Evolutionary conservation across 495 filamentous ascomycete species (phyloP).

Genomic region (Glutinoglossum americanum): DNA sequence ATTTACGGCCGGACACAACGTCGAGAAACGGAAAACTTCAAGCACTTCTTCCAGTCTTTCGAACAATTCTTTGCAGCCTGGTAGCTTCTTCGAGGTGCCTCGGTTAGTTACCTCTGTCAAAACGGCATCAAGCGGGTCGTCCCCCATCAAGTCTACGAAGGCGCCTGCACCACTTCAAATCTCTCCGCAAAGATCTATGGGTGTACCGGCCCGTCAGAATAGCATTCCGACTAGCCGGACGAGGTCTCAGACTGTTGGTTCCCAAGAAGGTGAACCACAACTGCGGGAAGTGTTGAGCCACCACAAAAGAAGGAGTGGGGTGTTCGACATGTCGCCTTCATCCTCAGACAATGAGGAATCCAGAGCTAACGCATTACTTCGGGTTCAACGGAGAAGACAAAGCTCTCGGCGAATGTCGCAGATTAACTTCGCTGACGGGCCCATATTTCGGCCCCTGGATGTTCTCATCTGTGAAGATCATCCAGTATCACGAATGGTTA

Average conservation of each 20-base stretch:
- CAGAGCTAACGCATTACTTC: slow-evolving; percentile 72
- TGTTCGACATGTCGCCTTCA: slow-evolving; percentile 90
- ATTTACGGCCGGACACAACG: slow-evolving; percentile 62
- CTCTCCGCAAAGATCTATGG: slow-evolving; percentile 27
- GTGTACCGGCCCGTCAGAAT: slow-evolving; percentile 24
- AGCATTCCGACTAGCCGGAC: slow-evolving; percentile 38
- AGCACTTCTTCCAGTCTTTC: slow-evolving; percentile 72
- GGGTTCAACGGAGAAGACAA: slow-evolving; percentile 78
- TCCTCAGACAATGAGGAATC: slow-evolving; percentile 95
- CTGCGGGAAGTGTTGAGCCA: slow-evolving; percentile 52
- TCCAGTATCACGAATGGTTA: slow-evolving; percentile 87
- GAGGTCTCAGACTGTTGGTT: slow-evolving; percentile 82
- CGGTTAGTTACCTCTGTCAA: slow-evolving; percentile 35
- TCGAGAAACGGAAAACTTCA: slow-evolving; percentile 57
- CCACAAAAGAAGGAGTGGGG: slow-evolving; percentile 77
- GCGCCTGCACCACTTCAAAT: slow-evolving; percentile 26
- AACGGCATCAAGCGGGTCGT: slow-evolving; percentile 44
- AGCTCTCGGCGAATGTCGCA: slow-evolving; percentile 83
- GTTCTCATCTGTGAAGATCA: slow-evolving; percentile 96
- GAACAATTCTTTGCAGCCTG: slow-evolving; percentile 47
- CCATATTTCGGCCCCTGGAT: slow-evolving; percentile 74
- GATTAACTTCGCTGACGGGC: slow-evolving; percentile 60
- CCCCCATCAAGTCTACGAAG: slow-evolving; percentile 55
- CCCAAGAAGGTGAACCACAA: slow-evolving; percentile 59
- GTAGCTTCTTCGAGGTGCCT: slow-evolving; percentile 48